Base-by-base conservation (phyloP, 106 monocot species). In the Platanthera guangdongensis region DNA sequence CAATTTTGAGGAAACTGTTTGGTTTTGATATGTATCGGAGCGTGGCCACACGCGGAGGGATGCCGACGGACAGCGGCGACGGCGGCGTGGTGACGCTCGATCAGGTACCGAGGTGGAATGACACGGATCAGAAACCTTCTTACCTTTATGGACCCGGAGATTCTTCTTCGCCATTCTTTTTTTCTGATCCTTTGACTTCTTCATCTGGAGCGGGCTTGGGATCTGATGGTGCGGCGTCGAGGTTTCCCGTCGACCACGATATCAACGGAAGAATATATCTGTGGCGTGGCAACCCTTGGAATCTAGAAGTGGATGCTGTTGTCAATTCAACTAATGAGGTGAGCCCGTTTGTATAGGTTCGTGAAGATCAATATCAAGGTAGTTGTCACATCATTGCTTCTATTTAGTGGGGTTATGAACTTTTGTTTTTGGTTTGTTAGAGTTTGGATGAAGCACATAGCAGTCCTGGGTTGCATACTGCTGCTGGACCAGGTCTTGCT, bases 271-370 rank as follows among this genome's bases (percentile, higher is more conserved):
- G 83, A 82, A 84, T 99, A 65, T 99, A 92, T 46, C 80, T 99
- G 9, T 99, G 99, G 99, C 83, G 99, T n/a, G 99, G 99, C 9
- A 74, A 94, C 52, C 99, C 99, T 22, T 99, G 99, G 99, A 94
- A 87, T 79, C 86, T 99, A 5, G 99, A 99, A 82, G 94, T 94
- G n/a, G 94, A 99, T 81, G 99, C 99, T 11, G 99, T 99, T 4
- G 94, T 99, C 51, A 99, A 99, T 85, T 99, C 99, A 32, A 94
- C 86, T 67, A 99, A 94, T 71, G 99, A 99, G 92, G 99, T 94
- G 68, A 72, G 76, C 22, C 9, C 74, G 51, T 9, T 68, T 50
- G 13, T 51, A 9, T 47, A 4, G 49, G 8, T 15, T 68, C 21
- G 28, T 55, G 39, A 47, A 16, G 14, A 70, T 70, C 47, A 45